phyloP scores from a whole-genome alignment of 768 basidiomycete species.

The Boletus rex-veris region DNA sequence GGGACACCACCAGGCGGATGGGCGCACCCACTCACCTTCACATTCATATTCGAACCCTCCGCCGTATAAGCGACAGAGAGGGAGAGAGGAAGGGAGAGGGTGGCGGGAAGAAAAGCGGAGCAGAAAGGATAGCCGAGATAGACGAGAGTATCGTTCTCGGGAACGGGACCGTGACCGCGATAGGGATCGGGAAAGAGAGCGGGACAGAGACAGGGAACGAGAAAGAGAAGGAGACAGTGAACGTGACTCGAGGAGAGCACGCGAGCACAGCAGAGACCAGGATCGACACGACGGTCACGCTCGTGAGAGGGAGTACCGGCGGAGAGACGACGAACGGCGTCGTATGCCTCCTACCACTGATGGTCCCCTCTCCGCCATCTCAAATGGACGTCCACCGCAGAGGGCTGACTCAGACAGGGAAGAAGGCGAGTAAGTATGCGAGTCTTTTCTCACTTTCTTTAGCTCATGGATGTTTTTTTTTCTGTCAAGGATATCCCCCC shows the following conservation, averaged over 20 bases:
- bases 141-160: slow-evolving; percentile 33
- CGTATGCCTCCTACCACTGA: slow-evolving; percentile 15
- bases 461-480: slow-evolving; percentile 13
- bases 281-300: slow-evolving; percentile 26
- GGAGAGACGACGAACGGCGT: slow-evolving; percentile 32
- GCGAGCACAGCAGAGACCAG: slow-evolving; percentile 27
- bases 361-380: neutral
- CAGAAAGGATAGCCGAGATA: slow-evolving; percentile 39
- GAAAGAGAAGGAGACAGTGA: slow-evolving; percentile 39
- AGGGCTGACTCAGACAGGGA: slow-evolving; percentile 61
- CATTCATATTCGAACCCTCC: slow-evolving; percentile 2
- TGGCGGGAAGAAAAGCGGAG: slow-evolving; percentile 58
- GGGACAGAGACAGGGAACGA: slow-evolving; percentile 29
- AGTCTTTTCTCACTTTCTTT: slow-evolving; percentile 3
- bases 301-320: slow-evolving; percentile 23
- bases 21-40: slow-evolving; percentile 15
- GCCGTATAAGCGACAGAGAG: slow-evolving; percentile 52
- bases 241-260: slow-evolving; percentile 34
- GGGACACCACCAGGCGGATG: slow-evolving; percentile 41
- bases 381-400: slow-evolving; percentile 25
- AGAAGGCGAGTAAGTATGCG: slow-evolving; percentile 87
- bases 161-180: slow-evolving; percentile 35
- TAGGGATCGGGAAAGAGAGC: slow-evolving; percentile 30
- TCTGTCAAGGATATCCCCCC: slow-evolving; percentile 61
- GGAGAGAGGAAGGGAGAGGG: slow-evolving; percentile 52